Base-by-base conservation (phyloP, 2,329 filamentous ascomycete genomes). In the Cladosporium sp. region DNA sequence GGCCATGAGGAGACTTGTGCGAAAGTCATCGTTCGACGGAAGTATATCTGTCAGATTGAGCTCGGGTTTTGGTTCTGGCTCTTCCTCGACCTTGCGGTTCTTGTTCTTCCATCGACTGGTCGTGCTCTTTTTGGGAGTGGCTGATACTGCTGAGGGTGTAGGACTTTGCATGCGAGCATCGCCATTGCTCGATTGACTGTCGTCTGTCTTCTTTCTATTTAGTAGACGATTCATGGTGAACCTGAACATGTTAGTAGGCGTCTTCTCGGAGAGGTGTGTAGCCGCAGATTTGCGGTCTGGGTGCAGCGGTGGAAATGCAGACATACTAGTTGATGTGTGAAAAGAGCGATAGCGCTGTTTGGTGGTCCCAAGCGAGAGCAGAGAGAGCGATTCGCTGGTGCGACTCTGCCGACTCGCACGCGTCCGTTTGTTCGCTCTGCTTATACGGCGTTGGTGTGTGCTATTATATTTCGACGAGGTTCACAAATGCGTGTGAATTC, bases 1-100 rank as follows among this genome's bases (percentile, higher is more conserved):
- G 0, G 92, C 93, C 94, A 99, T 96, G 68, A 99, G 83, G 66
- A 99, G 81, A 82, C 95, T 98, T 3, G 95, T 99, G 65, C 95
- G 88, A 78, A 99, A 98, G 74, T 98, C 90, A 78, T 98, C 92
- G 56, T 82, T 89, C 0, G 93, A 84, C 1, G 95, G 95, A 2
- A 99, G 82, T 0, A 88, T 93, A 14, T 82, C 82, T 2, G 88
- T 77, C 14, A 98, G 81, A 73, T 98, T 90, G 56, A 97, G 79
- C 67, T 91, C 85, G 66, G 81, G 83, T 75, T 89, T 90, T 54
- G 81, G 79, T 71, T 85, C 82, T 14, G 80, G 78, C 21, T 76
- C 74, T 70, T 81, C 81, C 73, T 85, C 85, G 76, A 85, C 86
- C 13, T 63, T 39, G 18, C 49, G 49, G 36, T 26, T 39, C 56